phyloP scores from a whole-genome alignment of 164 flowering plant species.

The Umbellularia californica region DNA sequence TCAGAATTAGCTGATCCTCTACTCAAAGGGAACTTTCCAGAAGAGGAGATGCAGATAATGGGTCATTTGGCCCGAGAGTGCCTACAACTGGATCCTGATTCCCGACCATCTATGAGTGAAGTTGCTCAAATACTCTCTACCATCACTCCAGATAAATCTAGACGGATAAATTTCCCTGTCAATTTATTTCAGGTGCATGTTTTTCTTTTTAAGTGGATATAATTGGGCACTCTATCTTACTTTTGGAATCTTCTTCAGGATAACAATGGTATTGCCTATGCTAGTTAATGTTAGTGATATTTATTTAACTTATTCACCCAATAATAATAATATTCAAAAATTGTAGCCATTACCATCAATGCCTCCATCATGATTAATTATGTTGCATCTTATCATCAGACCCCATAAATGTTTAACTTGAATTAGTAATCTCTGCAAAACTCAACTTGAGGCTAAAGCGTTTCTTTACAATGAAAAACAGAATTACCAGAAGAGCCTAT shows the following conservation, averaged over 20 bases:
- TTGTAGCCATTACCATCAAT: background rate
- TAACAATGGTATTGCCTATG: background rate
- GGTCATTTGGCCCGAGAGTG: slow-evolving; percentile 94
- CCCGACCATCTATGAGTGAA: slow-evolving; percentile 90
- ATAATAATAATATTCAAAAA: no score
- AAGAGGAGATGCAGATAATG: slow-evolving; percentile 90
- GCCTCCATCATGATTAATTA: background rate
- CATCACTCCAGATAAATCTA: slow-evolving; percentile 63
- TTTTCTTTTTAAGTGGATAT: background rate
- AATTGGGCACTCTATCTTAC: background rate
- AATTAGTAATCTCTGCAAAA: background rate
- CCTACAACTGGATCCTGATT: slow-evolving; percentile 80
- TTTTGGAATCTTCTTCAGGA: no score
- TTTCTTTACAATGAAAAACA: no score
- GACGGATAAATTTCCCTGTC: slow-evolving; percentile 43
- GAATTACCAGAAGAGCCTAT: no score
- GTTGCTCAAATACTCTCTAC: slow-evolving; percentile 91
- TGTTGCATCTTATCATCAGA: background rate
- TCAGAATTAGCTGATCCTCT: slow-evolving; percentile 76
- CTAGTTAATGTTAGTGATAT: background rate
- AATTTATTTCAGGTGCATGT: slow-evolving; percentile 52
- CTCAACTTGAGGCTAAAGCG: background rate
- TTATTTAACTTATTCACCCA: background rate
- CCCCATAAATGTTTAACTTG: background rate
- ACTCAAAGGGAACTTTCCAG: slow-evolving; percentile 63